Conservation (phyloP, 106 monocot genomes). For the Allium fistulosum region DNA sequence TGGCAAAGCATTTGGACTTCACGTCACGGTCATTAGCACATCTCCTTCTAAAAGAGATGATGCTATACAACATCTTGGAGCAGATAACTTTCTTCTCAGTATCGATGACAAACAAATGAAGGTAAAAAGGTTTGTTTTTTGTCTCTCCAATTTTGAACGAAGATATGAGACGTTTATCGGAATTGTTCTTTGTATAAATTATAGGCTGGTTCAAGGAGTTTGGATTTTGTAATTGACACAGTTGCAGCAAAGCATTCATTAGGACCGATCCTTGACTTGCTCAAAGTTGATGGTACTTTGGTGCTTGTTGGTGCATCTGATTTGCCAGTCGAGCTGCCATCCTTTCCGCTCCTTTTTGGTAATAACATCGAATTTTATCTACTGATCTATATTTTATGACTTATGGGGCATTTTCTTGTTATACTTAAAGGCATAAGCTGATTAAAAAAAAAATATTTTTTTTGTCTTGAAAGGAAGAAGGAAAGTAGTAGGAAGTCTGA, state of each 20-base stretch:
- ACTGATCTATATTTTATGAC: too few species aligned
- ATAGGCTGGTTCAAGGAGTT: conserved; percentile 28
- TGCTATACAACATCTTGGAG: conserved; percentile 16
- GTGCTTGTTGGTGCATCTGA: conserved; percentile 61
- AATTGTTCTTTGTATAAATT: too few species aligned
- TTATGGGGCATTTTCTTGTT: too few species aligned
- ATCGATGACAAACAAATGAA: conserved; percentile 9
- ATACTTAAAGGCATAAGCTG: too few species aligned
- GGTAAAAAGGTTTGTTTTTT: background rate
- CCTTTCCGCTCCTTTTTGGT: conserved; percentile 62
- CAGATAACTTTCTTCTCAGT: conserved; percentile 17
- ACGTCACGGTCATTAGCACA: conserved; percentile 26
- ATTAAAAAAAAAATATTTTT: too few species aligned
- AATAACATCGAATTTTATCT: background rate
- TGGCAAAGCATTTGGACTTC: conserved; percentile 23
- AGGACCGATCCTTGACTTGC: conserved; percentile 51
- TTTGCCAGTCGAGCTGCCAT: conserved; percentile 56
- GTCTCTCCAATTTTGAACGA: background rate
- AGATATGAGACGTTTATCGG: background rate
- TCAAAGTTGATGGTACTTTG: conserved; percentile 53
- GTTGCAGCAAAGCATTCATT: conserved; percentile 54
- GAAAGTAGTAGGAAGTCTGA: conserved; percentile 58
- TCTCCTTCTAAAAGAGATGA: conserved; percentile 17
- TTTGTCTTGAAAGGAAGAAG: conserved; percentile 24
- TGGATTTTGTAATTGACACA: conserved; percentile 68